Evolutionary conservation across 163 green algal genomes (phyloP), one percentile per base, ranked within the genome.

Genomic region (Trebouxia gelatinosa): DNA sequence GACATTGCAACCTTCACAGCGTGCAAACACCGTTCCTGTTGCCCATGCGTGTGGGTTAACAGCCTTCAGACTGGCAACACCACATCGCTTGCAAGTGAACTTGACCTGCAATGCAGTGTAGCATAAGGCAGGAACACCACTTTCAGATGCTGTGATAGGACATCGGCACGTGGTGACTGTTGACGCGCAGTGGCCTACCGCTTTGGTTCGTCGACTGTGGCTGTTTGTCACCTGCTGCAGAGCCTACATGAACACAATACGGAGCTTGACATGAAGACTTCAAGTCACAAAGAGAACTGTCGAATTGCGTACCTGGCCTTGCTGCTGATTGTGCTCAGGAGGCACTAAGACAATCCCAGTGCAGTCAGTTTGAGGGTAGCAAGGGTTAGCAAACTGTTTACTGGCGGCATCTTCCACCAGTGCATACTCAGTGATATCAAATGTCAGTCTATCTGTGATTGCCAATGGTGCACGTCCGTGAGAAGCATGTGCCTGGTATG

Each of bases 61-160:
- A 6, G 77, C 67, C 77, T 84, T 84, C 62, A 79, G 82, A 23
- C 17, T 88, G 32, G 64, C 79, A 21, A 66, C 74, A 9, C 78
- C 75, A 59, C 85, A 89, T 28, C 76, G 48, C 34, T 84, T 85
- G 83, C 85, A 89, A 0, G 77, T 89, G 79, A 86, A 89, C n/a
- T 78, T 79, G 74, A 89, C 85, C 82, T 84, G 78, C 65, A 54
- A 28, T 37, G 54, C 43, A 35, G 34, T 64, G 37, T 26, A 79
- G 51, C 71, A 59, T 2, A 51, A 39, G 0, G 13, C 64, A 48
- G 13, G 28, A 13, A 46, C 9, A 34, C 19, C 62, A 46, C 19
- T 1, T 21, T 34, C 2, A 67, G 2, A 67, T 23, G 5, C 23
- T 32, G n/a, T 67, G 58, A 23, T 28, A 67, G n/a, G 34, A 40